phyloP scores from a whole-genome alignment of 2,329 filamentous ascomycete genomes.

The Boeremia lycopersici region DNA sequence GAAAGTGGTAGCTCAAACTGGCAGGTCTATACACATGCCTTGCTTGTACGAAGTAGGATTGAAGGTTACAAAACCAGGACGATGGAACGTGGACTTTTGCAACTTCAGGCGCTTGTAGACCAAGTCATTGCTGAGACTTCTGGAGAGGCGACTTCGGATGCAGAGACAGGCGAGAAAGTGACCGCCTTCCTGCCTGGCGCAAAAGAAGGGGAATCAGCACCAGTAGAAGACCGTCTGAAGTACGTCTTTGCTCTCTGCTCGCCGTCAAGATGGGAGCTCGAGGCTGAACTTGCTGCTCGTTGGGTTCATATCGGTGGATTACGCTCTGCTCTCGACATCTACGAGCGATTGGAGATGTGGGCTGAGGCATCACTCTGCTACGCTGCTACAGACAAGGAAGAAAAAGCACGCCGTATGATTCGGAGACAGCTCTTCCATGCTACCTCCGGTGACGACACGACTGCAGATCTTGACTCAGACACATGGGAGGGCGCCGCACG shows the following conservation, averaged over 20 bases:
- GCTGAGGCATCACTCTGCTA: constrained; percentile 92
- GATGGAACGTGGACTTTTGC: constrained; percentile 84
- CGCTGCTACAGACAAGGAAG: constrained; percentile 78
- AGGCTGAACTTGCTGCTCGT: constrained; percentile 89
- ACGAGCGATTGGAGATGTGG: constrained; percentile 91
- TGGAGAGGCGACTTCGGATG: constrained; percentile 31
- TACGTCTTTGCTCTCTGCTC: constrained; percentile 86
- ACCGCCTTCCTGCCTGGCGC: constrained; percentile 82
- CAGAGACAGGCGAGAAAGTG: constrained; percentile 53
- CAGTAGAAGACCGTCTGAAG: constrained; percentile 74
- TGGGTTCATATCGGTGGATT: constrained; percentile 90
- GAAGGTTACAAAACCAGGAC: constrained; percentile 88
- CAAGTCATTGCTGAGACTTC: constrained; percentile 89
- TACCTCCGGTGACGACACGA: constrained; percentile 53
- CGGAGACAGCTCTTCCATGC: constrained; percentile 79
- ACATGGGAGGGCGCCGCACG: constrained; percentile 71
- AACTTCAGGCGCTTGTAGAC: constrained; percentile 93
- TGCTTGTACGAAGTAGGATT: constrained; percentile 87
- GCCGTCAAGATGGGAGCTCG: constrained; percentile 89
- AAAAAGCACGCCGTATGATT: constrained; percentile 78
- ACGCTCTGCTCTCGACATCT: constrained; percentile 90
- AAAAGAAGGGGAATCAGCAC: constrained; percentile 77
- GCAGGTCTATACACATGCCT: constrained; percentile 95
- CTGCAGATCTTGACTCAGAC: constrained; percentile 53
- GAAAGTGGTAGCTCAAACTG: constrained; percentile 91